These are phyloP conservation scores for Onygenales sp. DNA, from an alignment of 2,329 filamentous ascomycete genomes.

Conservation along the genomic window DNA sequence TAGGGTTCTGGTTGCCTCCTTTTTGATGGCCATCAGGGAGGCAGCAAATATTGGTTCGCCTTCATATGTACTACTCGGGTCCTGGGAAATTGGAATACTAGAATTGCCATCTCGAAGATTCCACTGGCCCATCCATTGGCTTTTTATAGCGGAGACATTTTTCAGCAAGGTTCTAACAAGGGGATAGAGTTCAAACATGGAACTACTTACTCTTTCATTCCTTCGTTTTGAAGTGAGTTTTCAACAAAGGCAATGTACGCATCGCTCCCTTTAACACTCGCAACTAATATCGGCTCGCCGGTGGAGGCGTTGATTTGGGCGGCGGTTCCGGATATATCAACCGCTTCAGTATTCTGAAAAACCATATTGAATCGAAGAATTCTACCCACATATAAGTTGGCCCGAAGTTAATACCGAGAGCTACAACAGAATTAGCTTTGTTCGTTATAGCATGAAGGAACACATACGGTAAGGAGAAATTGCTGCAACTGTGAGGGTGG, in stretches of 20 bases:
- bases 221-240: conserved; percentile 2
- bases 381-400: neutral
- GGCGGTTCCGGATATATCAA: neutral
- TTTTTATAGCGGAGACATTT: neutral
- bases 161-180: too few relatives aligned
- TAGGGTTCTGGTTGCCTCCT: neutral
- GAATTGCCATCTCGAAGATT: conserved; percentile 3
- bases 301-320: neutral
- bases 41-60: neutral
- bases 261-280: neutral
- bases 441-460: neutral
- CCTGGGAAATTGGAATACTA: neutral
- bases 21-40: neutral
- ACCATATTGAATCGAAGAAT: neutral
- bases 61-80: neutral
- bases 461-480: neutral
- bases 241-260: conserved; percentile 1
- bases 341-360: neutral
- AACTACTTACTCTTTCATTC: conserved; percentile 1
- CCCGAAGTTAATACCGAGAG: neutral
- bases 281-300: neutral
- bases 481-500: neutral
- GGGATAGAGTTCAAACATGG: neutral
- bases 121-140: neutral
- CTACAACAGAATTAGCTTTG: neutral